Evolutionary conservation across 257 asterid genomes (phyloP).

Genomic region (Solanum sejunctum): DNA sequence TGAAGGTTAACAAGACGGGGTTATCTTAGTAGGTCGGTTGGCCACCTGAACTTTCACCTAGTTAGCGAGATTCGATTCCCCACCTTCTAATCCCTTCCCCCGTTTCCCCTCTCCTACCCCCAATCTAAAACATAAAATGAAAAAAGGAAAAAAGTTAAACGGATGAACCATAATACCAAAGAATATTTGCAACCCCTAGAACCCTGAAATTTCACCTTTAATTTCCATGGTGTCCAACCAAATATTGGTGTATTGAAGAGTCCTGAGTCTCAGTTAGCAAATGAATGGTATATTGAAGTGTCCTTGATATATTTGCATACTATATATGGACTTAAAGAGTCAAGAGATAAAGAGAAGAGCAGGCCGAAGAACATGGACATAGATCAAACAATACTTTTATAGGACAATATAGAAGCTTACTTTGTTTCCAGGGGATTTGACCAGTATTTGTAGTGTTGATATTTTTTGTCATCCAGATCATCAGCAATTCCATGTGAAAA

Average conservation of each 20-base stretch:
- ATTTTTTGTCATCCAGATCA: constrained; percentile 45
- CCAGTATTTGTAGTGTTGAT: constrained; percentile 72
- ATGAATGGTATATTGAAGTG: neutral
- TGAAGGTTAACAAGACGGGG: neutral
- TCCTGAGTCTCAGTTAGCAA: neutral
- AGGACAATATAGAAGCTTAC: constrained; percentile 18
- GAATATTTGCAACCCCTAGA: neutral
- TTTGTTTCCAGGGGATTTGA: constrained; percentile 84
- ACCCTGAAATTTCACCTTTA: neutral
- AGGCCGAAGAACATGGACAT: neutral
- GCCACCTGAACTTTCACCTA: too few relatives aligned
- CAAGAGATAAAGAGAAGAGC: neutral
- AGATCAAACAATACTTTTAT: neutral
- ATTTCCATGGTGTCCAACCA: neutral
- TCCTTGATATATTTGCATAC: neutral
- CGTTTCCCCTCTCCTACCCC: too few relatives aligned
- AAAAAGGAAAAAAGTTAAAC: too few relatives aligned
- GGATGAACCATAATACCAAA: neutral
- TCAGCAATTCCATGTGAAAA: constrained; percentile 74
- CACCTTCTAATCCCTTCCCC: too few relatives aligned
- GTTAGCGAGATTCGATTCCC: too few relatives aligned
- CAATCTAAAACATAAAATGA: too few relatives aligned
- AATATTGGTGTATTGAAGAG: neutral
- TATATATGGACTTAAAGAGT: neutral
- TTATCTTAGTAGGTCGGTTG: too few relatives aligned